Base-by-base conservation (phyloP, 1,284 basidiomycete genomes). In the Psilocybe mexicana region DNA sequence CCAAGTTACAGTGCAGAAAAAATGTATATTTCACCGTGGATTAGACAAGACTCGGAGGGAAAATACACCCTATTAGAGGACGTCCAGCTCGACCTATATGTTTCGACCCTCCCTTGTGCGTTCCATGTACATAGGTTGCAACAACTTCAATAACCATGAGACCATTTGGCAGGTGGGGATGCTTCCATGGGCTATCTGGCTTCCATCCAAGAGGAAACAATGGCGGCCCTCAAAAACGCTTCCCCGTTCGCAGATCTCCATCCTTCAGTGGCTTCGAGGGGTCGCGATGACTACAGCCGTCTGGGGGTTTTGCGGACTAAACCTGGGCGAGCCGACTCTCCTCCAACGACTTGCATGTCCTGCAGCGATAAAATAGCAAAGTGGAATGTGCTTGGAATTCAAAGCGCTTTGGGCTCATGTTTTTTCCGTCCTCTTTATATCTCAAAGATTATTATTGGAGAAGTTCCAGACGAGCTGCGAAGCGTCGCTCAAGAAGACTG, bases 331-430 rank as follows among this genome's bases (percentile, higher is more conserved):
- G 86, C 90, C 0, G 94, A 96, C 69, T 88, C 92, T 0, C 87
- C 87, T 0, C 85, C 87, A 0, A 92, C 94, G 1, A 72, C 82
- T 1, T 93, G 83, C 63, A 91, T 96, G 85, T 91, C 91, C 0
- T 96, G 94, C 72, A 93, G 90, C 63, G 94, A 97, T 73, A 97
- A 97, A 73, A 88, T 97, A 44, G 92, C 92, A 0, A 73, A 80
- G 1, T 97, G 93, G 92, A 83, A 78, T 60, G 83, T 88, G 0
- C 73, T 93, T 1, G 94, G 94, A 0, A 76, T 95, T n/a, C 93
- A 95, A 69, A 94, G 94, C 2, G 88, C 88, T 0, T 72, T 96
- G 45, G 80, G 83, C 1, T 81, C 85, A 0, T 69, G 67, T 1
- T 69, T 90, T 25, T 71, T 93, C 14, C 55, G 70, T 1, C 89